Evolutionary conservation across 768 basidiomycete genomes (phyloP).

Genomic region (Porpolomopsis calyptriformis): DNA sequence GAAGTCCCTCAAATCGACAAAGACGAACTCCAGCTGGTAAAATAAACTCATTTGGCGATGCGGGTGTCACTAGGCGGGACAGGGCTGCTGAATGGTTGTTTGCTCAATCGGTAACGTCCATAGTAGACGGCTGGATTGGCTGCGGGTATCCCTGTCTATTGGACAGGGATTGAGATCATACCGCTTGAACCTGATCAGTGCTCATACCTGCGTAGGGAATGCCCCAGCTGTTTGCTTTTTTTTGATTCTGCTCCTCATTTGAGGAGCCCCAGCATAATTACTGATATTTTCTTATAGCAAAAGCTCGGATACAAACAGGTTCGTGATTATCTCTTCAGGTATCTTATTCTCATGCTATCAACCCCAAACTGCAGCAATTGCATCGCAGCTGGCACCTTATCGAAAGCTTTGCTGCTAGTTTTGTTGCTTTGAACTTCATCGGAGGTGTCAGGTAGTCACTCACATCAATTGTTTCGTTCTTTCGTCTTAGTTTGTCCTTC

Average conservation of each 20-base stretch:
- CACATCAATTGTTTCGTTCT: conserved; percentile 4
- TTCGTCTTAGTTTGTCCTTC: conserved; percentile 5
- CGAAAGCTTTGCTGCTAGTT: conserved; percentile 82
- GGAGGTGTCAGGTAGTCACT: conserved; percentile 62
- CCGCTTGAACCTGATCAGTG: conserved; percentile 97
- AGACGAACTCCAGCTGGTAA: conserved; percentile 41
- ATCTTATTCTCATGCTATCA: conserved; percentile 5
- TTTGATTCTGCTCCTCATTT: conserved; percentile 29
- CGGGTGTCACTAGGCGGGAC: conserved; percentile 21
- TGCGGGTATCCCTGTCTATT: conserved; percentile 75
- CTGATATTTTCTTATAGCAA: conserved; percentile 52
- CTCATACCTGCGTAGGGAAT: conserved; percentile 98
- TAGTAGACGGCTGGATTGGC: conserved; percentile 67
- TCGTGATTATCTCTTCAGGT: conserved; percentile 13
- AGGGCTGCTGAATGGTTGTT: conserved; percentile 22
- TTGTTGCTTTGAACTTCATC: conserved; percentile 85
- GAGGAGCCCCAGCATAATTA: conserved; percentile 27
- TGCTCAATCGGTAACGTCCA: conserved; percentile 63
- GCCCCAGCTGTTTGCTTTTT: conserved; percentile 56
- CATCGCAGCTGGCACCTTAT: conserved; percentile 77
- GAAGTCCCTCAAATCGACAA: conserved; percentile 22
- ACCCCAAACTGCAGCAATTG: conserved; percentile 45
- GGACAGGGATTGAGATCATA: conserved; percentile 84
- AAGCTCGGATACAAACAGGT: conserved; percentile 77
- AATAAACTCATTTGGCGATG: conserved; percentile 17